phyloP scores from a whole-genome alignment of 164 flowering plant genomes.

The Magnolia kwangsiensis region DNA sequence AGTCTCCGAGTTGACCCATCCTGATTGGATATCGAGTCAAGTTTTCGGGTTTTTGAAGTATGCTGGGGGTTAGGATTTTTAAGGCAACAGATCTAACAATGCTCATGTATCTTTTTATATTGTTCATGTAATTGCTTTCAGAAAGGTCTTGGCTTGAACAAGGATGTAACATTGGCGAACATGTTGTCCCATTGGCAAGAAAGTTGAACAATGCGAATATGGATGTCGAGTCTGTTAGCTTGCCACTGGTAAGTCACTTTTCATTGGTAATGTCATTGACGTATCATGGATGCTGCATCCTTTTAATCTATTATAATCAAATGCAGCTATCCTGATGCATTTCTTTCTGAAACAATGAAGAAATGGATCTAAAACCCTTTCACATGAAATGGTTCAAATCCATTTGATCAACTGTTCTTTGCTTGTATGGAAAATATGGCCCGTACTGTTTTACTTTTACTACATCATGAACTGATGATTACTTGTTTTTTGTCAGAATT shows the following conservation, averaged over 20 bases:
- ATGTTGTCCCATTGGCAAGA: slow-evolving; percentile 88
- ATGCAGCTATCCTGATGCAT: too few species aligned
- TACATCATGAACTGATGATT: neutral
- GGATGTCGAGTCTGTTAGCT: slow-evolving; percentile 61
- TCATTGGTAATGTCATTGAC: too few species aligned
- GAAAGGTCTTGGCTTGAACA: slow-evolving; percentile 91
- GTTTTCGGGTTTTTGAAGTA: neutral
- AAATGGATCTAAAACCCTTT: too few species aligned
- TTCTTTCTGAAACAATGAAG: too few species aligned
- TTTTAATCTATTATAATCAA: too few species aligned
- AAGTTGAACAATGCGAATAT: slow-evolving; percentile 53
- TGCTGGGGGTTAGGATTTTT: neutral
- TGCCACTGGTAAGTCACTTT: slow-evolving; percentile 8
- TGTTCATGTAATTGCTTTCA: slow-evolving; percentile 19
- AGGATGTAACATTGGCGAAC: slow-evolving; percentile 83
- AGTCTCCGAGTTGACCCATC: too few species aligned
- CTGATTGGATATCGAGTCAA: too few species aligned
- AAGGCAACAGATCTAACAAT: neutral
- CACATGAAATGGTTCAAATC: too few species aligned
- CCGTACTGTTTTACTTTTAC: neutral
- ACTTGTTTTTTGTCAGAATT: slow-evolving; percentile 15
- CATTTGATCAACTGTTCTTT: neutral
- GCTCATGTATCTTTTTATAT: neutral
- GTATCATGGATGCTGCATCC: too few species aligned
- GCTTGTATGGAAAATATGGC: neutral